phyloP scores from a whole-genome alignment of 306 rosid species.

The Castanopsis chinensis region DNA sequence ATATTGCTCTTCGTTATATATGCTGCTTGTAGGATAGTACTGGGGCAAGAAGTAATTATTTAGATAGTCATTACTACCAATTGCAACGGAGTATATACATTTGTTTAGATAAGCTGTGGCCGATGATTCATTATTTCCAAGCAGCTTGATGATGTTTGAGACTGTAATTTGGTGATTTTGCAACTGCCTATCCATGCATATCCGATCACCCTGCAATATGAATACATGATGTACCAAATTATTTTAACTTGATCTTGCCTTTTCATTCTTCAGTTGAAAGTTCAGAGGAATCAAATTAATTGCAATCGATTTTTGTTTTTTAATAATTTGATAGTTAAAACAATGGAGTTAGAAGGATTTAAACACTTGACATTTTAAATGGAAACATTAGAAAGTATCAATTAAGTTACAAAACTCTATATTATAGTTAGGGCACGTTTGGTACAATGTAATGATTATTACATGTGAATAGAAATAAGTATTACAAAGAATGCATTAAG shows the following conservation, averaged over 20 bases:
- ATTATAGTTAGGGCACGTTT: too few relatives aligned
- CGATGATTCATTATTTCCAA: background rate
- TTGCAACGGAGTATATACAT: constrained; percentile 19
- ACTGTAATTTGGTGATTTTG: constrained; percentile 18
- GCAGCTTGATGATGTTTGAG: background rate
- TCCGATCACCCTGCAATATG: constrained; percentile 24
- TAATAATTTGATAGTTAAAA: too few relatives aligned
- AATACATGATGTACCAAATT: background rate
- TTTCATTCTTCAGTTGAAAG: background rate
- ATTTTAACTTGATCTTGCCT: background rate
- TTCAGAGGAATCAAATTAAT: too few relatives aligned
- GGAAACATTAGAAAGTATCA: too few relatives aligned
- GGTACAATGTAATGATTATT: too few relatives aligned
- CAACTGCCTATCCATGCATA: constrained; percentile 18
- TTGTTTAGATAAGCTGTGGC: constrained; percentile 1
- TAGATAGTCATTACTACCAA: constrained; percentile 26
- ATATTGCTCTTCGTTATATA: constrained; percentile 6
- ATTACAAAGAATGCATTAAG: too few relatives aligned
- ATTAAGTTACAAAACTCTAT: too few relatives aligned
- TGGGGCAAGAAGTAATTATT: constrained; percentile 20
- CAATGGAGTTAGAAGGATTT: too few relatives aligned
- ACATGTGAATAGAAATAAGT: too few relatives aligned
- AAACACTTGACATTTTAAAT: too few relatives aligned
- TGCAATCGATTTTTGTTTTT: too few relatives aligned
- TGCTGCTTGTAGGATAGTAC: background rate